Conservation (phyloP, 192 early-diverging fungal species). For the Phlyctochytrium bullatum region DNA sequence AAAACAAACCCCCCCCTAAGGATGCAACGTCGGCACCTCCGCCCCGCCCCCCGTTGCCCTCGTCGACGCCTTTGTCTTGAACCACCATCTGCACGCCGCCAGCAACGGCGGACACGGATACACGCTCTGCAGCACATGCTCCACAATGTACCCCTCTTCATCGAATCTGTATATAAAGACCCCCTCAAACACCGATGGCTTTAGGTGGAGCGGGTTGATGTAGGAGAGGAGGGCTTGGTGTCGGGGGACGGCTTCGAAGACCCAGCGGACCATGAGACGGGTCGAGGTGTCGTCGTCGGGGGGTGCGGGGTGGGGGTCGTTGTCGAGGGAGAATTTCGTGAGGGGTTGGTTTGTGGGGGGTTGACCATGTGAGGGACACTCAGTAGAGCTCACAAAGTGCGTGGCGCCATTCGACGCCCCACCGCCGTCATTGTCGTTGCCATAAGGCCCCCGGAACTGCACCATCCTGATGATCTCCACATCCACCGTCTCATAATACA, state of each 20-base stretch:
- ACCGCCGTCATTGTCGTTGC: neutral
- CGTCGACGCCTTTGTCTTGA: neutral
- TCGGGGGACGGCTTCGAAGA: neutral
- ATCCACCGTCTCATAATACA: neutral
- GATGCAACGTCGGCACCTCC: constrained; percentile 1
- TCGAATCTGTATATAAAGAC: neutral
- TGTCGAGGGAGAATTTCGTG: neutral
- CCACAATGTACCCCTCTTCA: neutral
- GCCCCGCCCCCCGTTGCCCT: neutral
- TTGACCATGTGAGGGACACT: no score
- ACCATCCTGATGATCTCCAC: neutral
- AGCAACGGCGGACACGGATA: neutral
- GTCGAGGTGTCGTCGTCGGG: neutral
- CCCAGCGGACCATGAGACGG: neutral
- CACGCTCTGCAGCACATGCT: neutral
- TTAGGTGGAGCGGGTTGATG: neutral
- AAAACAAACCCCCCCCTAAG: neutral
- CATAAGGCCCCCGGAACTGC: neutral
- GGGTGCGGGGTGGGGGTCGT: no score
- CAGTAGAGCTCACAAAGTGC: neutral
- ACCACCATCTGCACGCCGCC: neutral
- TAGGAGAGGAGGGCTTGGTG: neutral
- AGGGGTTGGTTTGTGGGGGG: neutral
- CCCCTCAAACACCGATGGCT: neutral
- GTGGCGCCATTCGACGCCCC: neutral